Evolutionary conservation across 2,329 filamentous ascomycete genomes (phyloP).

Genomic region (Monilinia vaccinii-corymbosi): DNA sequence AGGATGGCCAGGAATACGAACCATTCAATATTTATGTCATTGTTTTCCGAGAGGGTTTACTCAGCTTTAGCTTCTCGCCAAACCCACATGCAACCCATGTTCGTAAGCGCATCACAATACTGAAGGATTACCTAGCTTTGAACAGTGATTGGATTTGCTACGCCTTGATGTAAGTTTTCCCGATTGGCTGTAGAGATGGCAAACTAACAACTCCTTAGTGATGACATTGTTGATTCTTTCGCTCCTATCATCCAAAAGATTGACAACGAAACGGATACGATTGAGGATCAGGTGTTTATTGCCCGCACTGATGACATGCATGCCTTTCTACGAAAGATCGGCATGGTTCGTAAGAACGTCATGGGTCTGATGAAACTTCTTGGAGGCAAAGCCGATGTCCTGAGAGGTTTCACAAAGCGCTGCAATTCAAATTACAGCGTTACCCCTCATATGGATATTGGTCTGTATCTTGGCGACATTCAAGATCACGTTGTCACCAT

Average conservation of each 20-base stretch:
- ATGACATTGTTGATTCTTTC: slow-evolving; percentile 96
- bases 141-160: slow-evolving; percentile 99
- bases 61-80: slow-evolving; percentile 88
- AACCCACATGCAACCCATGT: slow-evolving; percentile 86
- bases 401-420: slow-evolving; percentile 94
- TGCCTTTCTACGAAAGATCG: slow-evolving; percentile 78
- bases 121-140: slow-evolving; percentile 90
- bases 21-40: slow-evolving; percentile 96
- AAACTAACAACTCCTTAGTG: slow-evolving; percentile 39
- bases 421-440: slow-evolving; percentile 97
- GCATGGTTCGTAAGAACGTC: slow-evolving; percentile 84
- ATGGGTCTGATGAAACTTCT: slow-evolving; percentile 89
- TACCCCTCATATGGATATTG: slow-evolving; percentile 91
- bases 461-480: slow-evolving; percentile 92
- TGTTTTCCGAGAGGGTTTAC: slow-evolving; percentile 87
- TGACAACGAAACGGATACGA: slow-evolving; percentile 80
- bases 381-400: slow-evolving; percentile 96
- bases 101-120: slow-evolving; percentile 78
- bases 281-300: slow-evolving; percentile 93
- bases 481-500: slow-evolving; percentile 99
- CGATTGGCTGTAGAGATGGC: background rate
- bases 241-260: slow-evolving; percentile 81
- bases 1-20: slow-evolving; percentile 74
- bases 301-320: slow-evolving; percentile 85
- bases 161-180: slow-evolving; percentile 69